Conservation (phyloP, 495 filamentous ascomycete species). For the Copromyces sp. region DNA sequence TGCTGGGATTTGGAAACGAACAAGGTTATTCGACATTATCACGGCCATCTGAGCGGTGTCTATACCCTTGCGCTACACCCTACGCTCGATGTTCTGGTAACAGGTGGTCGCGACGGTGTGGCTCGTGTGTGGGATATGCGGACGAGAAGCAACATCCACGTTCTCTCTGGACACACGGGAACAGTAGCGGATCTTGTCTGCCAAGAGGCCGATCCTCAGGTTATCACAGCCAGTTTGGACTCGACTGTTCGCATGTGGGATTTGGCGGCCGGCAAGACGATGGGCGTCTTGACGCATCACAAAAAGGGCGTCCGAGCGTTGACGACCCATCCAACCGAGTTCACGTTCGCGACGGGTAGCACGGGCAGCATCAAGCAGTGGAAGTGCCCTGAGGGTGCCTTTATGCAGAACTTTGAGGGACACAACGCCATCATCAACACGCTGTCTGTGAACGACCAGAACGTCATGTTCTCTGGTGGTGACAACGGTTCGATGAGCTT, state of each 20-base stretch:
- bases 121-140: conserved; percentile 98
- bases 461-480: conserved; percentile 88
- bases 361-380: conserved; percentile 97
- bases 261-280: conserved; percentile 88
- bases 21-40: conserved; percentile 97
- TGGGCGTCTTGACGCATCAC: conserved; percentile 95
- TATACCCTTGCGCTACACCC: conserved; percentile 88
- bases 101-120: conserved; percentile 88
- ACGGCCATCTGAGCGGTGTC: conserved; percentile 93
- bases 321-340: conserved; percentile 80
- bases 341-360: conserved; percentile 89
- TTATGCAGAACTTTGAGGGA: conserved; percentile 99
- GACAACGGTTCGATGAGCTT: conserved; percentile 96
- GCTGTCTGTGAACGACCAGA: conserved; percentile 85
- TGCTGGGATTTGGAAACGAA: conserved; percentile 99
- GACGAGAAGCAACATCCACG: conserved; percentile 88
- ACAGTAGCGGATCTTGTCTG: conserved; percentile 84
- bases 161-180: conserved; percentile 77
- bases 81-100: conserved; percentile 87
- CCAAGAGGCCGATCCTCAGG: conserved; percentile 93
- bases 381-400: conserved; percentile 96
- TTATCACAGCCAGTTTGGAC: conserved; percentile 86
- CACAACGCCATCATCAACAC: conserved; percentile 96
- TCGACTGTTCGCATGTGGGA: conserved; percentile 93
- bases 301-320: conserved; percentile 93